A percentile compares a stretch with the other conserved stretches of the same genome.
Evolutionary conservation across 2,329 filamentous ascomycete species (phyloP).

Genomic region (Ambrosiella beaveri): DNA sequence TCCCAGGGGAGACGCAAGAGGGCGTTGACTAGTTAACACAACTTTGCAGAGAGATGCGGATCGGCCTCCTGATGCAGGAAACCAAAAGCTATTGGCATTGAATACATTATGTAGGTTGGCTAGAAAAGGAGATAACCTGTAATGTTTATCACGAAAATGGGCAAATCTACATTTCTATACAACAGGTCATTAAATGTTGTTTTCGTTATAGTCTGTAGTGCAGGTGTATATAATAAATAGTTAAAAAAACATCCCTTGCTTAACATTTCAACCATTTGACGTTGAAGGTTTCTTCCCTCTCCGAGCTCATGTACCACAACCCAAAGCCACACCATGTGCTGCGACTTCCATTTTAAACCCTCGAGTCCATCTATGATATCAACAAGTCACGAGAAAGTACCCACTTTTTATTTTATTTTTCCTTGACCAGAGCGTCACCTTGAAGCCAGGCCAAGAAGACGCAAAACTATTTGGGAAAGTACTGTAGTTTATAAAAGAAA

Average conservation of each 20-base stretch:
- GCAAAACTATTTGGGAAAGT: background rate
- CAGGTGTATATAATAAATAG: background rate
- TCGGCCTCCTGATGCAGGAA: background rate
- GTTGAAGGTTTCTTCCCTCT: background rate
- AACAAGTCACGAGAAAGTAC: background rate
- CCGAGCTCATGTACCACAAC: background rate
- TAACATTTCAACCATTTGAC: background rate
- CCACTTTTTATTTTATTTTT: background rate
- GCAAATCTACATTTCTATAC: background rate
- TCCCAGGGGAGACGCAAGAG: background rate
- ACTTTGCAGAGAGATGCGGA: background rate
- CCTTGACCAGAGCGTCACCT: background rate
- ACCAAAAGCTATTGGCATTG: too few relatives aligned
- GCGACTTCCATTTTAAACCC: background rate
- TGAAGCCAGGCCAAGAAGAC: background rate
- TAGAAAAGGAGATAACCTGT: background rate
- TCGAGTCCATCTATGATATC: background rate
- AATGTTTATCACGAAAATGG: background rate
- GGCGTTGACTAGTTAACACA: background rate
- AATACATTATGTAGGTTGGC: background rate
- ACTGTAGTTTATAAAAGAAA: background rate
- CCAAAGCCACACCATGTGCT: background rate
- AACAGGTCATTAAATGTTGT: background rate
- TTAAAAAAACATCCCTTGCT: too few relatives aligned
- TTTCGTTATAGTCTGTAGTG: too few relatives aligned